A percentile compares a stretch with the other conserved stretches of the same genome.
Evolutionary conservation across 192 early-diverging fungal genomes (phyloP).

Genomic region (Coemansia sp.): DNA sequence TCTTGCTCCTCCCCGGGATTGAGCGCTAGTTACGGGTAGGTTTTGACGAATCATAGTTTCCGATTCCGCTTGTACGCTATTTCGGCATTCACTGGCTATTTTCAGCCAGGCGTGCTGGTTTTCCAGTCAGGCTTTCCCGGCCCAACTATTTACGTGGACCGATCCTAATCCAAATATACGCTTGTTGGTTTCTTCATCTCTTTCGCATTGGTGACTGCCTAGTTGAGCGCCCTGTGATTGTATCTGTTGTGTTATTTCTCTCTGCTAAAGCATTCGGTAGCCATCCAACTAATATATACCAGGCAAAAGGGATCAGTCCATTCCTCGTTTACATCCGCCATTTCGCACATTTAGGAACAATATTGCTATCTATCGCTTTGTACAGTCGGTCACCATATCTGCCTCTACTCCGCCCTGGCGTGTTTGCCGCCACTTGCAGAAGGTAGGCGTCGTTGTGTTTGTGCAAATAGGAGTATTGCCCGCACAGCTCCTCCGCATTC

Average conservation of each 20-base stretch:
- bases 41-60: constrained; percentile 3
- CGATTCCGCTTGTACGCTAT: constrained; percentile 8
- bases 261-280: background rate
- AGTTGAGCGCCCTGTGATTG: background rate
- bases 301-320: background rate
- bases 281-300: background rate
- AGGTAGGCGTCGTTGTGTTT: background rate
- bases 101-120: constrained; percentile 6
- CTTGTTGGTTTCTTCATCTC: background rate
- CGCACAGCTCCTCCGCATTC: background rate
- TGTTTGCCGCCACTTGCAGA: background rate
- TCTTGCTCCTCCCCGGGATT: background rate
- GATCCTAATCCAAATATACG: background rate
- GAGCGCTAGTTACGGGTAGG: background rate
- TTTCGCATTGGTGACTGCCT: background rate
- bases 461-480: background rate
- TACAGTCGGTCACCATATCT: background rate
- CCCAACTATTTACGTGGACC: background rate
- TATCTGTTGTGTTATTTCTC: background rate
- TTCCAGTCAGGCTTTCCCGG: background rate
- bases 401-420: background rate
- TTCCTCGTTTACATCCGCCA: background rate
- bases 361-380: background rate
- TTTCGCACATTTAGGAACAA: background rate
- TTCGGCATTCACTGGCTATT: constrained; percentile 27